Evolutionary conservation across 345 rosid genomes (phyloP).

Genomic region (Dipteronia sinensis): DNA sequence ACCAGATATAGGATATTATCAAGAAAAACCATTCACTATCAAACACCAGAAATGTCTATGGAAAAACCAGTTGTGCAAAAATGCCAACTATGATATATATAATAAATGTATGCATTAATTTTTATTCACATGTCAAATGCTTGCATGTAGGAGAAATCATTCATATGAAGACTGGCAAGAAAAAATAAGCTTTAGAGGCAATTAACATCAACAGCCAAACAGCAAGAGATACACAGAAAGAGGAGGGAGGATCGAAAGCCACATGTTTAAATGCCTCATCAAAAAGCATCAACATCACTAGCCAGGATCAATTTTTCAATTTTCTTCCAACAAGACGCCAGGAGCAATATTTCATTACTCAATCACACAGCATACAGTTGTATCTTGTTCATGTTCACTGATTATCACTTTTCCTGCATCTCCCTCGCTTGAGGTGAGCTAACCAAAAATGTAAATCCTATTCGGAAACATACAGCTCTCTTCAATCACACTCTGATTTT

Average conservation of each 20-base stretch:
- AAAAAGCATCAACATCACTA: not conserved
- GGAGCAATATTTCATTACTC: not conserved
- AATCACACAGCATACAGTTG: not conserved
- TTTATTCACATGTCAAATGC: not conserved
- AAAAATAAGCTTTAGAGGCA: not conserved
- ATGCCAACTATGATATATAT: not conserved
- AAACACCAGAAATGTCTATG: not conserved
- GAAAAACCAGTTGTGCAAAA: not conserved
- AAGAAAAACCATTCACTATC: not conserved
- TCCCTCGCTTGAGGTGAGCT: not conserved
- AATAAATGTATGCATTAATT: not conserved
- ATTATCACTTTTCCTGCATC: not conserved
- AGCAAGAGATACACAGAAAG: not conserved
- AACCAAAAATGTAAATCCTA: not conserved
- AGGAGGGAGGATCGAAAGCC: not conserved
- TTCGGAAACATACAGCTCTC: not conserved
- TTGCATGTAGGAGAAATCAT: not conserved
- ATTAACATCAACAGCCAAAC: not conserved
- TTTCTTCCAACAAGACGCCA: not conserved
- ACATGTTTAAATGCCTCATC: not conserved
- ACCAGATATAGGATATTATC: not conserved
- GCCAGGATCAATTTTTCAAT: not conserved
- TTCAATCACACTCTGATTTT: conserved; percentile 4
- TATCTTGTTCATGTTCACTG: not conserved
- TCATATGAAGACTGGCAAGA: not conserved